Conservation (phyloP, 1,284 basidiomycete species). For the Ganoderma boninense region DNA sequence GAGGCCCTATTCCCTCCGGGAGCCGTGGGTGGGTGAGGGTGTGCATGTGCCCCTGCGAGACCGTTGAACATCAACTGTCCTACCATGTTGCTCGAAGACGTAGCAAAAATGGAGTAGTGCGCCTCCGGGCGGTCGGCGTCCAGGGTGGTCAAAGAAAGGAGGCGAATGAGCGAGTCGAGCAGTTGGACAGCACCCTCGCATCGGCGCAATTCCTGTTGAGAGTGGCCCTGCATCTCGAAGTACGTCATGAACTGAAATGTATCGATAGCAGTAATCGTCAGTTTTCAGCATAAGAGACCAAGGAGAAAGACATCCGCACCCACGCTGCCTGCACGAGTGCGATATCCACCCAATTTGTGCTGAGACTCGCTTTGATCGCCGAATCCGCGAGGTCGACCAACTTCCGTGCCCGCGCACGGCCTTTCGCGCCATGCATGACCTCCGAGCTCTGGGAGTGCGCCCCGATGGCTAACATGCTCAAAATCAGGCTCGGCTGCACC, state of each 20-base stretch:
- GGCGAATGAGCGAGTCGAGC: conserved; percentile 72
- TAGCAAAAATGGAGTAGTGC: conserved; percentile 9
- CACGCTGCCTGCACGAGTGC: conserved; percentile 76
- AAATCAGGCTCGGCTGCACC: conserved; percentile 73
- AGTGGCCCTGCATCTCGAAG: conserved; percentile 76
- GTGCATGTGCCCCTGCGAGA: neutral
- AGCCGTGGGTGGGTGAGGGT: neutral
- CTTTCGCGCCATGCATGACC: conserved; percentile 48
- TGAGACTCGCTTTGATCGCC: conserved; percentile 72
- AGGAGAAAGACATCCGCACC: conserved; percentile 51
- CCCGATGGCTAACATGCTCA: conserved; percentile 68
- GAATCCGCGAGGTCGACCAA: conserved; percentile 72
- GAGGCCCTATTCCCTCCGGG: neutral
- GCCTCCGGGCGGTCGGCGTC: conserved; percentile 8
- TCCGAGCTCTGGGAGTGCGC: conserved; percentile 76
- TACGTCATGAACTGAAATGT: conserved; percentile 63
- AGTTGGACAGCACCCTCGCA: conserved; percentile 62
- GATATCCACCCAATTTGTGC: conserved; percentile 73
- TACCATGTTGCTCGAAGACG: neutral
- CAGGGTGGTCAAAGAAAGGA: conserved; percentile 56
- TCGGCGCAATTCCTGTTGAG: conserved; percentile 58
- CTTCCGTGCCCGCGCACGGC: conserved; percentile 60
- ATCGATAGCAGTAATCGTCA: neutral
- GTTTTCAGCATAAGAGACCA: neutral
- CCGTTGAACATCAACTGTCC: neutral